Percentiles rank a stretch among this genome's conserved stretches.
Evolutionary conservation across 2,329 filamentous ascomycete genomes (phyloP).

Genomic region (Drechslera avenae): DNA sequence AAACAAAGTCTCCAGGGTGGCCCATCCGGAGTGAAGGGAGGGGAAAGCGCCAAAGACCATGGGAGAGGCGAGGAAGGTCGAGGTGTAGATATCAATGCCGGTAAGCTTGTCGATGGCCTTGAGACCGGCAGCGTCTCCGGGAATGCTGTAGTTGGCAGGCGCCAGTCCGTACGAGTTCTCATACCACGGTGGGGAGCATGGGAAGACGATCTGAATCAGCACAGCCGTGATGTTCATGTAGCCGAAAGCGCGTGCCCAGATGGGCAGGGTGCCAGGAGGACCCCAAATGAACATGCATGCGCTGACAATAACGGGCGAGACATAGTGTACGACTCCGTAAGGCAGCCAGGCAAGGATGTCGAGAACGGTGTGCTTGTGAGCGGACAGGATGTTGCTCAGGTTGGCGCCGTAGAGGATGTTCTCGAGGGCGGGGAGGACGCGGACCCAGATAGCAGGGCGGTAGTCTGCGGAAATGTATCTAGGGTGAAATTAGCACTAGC

Average conservation of each 20-base stretch:
- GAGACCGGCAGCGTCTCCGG: constrained; percentile 85
- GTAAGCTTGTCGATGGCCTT: constrained; percentile 89
- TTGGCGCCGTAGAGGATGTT: constrained; percentile 97
- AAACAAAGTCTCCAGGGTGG: constrained; percentile 87
- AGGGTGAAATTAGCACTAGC: constrained; percentile 27
- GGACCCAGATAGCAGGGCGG: constrained; percentile 92
- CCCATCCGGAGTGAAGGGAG: constrained; percentile 86
- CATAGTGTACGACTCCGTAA: constrained; percentile 90
- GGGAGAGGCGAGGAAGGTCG: constrained; percentile 85
- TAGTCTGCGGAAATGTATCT: constrained; percentile 90
- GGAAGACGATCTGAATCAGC: constrained; percentile 85
- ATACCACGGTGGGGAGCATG: constrained; percentile 96
- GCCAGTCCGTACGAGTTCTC: constrained; percentile 90
- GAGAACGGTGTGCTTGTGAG: constrained; percentile 80
- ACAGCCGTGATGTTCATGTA: constrained; percentile 92
- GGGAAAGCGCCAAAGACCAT: constrained; percentile 95
- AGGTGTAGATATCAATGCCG: constrained; percentile 90
- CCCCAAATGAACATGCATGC: constrained; percentile 84
- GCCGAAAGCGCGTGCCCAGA: constrained; percentile 85
- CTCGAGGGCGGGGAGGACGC: constrained; percentile 89
- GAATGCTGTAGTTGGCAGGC: constrained; percentile 90
- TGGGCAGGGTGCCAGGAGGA: constrained; percentile 80
- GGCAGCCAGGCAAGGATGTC: constrained; percentile 92
- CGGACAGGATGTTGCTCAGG: constrained; percentile 91
- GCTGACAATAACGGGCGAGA: constrained; percentile 79